Base-by-base conservation (phyloP, 2,329 filamentous ascomycete genomes). In the Fusarium protoensiforme region DNA sequence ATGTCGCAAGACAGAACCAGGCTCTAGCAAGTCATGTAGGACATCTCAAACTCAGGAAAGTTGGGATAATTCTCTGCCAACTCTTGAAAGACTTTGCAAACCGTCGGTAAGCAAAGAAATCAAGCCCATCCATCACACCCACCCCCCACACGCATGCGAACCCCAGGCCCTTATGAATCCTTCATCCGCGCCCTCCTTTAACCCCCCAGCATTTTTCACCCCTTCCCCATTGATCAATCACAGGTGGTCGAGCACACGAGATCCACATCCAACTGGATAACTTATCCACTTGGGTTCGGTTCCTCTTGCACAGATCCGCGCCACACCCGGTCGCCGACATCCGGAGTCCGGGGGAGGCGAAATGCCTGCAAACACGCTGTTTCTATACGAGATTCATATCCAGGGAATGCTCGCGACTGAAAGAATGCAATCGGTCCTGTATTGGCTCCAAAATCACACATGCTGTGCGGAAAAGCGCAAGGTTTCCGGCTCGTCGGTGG, bases 141-240 rank as follows among this genome's bases (percentile, higher is more conserved):
- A 29, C 35, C 56, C 35, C 56, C 58, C 36, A 61, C 22, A 35
- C 27, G 39, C 33, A 31, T 18, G 33, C 36, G 35, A 54, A 27
- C 33, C 33, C 36, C 33, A 36, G 36, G 35, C 20, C 53, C 61
- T 64, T 35, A n/a, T 64, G 59, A 68, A 48, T 48, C 16, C 59
- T 27, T 35, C 46, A 18, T 36, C 38, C 38, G 27, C 58, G 54
- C 24, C 22, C 31, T 64, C 43, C 48, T 33, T 29, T 27, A 33
- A 58, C 54, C 48, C 56, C 56, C 48, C 29, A 41, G 29, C 46
- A 31, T 38, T 33, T 39, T 39, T 14, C 5, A 24, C 22, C 22
- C 36, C 11, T 27, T n/a, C 35, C 35, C 35, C 18, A 61, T 51
- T 43, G 56, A 71, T 71, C 63, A 61, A 73, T 68, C 71, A 68